Evolutionary conservation across 192 early-diverging fungal species (phyloP).

Genomic region (Pilobolus umbonatus): DNA sequence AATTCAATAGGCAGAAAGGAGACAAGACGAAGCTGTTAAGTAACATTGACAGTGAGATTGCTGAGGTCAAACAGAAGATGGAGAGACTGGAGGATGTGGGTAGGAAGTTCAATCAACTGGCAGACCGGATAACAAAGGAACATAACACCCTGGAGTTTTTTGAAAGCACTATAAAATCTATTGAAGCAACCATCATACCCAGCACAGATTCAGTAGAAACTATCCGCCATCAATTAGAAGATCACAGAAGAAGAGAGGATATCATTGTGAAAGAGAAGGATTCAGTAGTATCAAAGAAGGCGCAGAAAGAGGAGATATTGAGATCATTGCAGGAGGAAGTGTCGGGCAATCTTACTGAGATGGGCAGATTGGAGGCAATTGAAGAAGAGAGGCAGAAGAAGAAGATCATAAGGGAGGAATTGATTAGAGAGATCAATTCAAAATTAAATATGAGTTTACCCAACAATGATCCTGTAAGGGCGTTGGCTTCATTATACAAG

Average conservation of each 20-base stretch:
- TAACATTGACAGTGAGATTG: not conserved
- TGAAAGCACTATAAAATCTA: not conserved
- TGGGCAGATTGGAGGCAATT: not conserved
- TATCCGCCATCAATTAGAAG: not conserved
- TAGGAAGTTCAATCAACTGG: not conserved
- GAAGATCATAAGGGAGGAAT: not conserved
- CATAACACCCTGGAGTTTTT: not conserved
- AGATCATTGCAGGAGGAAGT: not conserved
- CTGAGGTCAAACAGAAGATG: not conserved
- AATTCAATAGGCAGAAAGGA: not conserved
- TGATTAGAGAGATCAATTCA: not conserved
- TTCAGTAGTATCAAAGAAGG: not conserved
- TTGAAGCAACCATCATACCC: slow-evolving; percentile 1
- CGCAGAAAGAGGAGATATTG: not conserved
- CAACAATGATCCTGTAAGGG: not conserved
- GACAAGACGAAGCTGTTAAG: not conserved
- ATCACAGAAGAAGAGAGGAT: not conserved
- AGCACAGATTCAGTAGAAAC: not conserved
- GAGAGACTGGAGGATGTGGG: not conserved
- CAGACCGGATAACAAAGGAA: not conserved
- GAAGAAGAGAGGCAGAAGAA: not conserved
- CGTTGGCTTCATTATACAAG: not conserved
- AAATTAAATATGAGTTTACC: not conserved
- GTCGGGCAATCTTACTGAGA: not conserved
- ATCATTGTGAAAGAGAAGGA: not conserved